phyloP scores from a whole-genome alignment of 192 early-diverging fungal genomes.

The Linnemannia exigua region DNA sequence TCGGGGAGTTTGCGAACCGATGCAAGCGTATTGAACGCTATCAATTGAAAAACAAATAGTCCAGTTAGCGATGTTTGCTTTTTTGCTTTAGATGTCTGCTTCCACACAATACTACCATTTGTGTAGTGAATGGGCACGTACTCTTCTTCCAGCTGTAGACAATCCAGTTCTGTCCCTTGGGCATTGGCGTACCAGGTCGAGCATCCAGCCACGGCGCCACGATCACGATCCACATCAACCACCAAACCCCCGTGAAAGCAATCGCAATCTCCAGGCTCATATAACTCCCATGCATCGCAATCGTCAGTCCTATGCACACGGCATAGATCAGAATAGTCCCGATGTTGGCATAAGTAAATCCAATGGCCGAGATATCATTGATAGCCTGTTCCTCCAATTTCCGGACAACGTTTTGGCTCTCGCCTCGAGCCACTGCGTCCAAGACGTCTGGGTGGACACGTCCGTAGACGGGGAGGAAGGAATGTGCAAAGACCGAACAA shows the following conservation, averaged over 20 bases:
- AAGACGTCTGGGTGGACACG: slow-evolving; percentile 53
- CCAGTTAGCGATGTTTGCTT: background rate
- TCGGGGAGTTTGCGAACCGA: slow-evolving; percentile 61
- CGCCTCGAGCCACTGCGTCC: slow-evolving; percentile 7
- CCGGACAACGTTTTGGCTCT: background rate
- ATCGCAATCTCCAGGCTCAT: slow-evolving; percentile 52
- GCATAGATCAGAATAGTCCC: slow-evolving; percentile 20
- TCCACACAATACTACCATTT: no score
- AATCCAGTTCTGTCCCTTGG: slow-evolving; percentile 60
- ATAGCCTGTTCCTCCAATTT: slow-evolving; percentile 31
- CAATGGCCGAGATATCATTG: slow-evolving; percentile 53
- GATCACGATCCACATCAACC: slow-evolving; percentile 56
- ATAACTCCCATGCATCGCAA: slow-evolving; percentile 1
- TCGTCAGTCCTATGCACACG: slow-evolving; percentile 34
- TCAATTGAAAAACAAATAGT: background rate
- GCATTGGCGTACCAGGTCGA: slow-evolving; percentile 60
- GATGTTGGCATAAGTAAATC: background rate
- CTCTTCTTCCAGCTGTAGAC: slow-evolving; percentile 53
- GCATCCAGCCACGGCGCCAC: slow-evolving; percentile 44
- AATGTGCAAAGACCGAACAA: slow-evolving; percentile 56
- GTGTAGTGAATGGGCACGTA: slow-evolving; percentile 19
- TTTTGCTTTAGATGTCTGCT: no score
- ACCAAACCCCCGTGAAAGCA: slow-evolving; percentile 63
- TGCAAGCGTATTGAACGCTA: slow-evolving; percentile 56
- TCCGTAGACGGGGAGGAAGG: slow-evolving; percentile 57